These are phyloP conservation scores for Metschnikowia aberdeeniae DNA, from an alignment of 805 yeast genomes.

Conservation along the genomic window DNA sequence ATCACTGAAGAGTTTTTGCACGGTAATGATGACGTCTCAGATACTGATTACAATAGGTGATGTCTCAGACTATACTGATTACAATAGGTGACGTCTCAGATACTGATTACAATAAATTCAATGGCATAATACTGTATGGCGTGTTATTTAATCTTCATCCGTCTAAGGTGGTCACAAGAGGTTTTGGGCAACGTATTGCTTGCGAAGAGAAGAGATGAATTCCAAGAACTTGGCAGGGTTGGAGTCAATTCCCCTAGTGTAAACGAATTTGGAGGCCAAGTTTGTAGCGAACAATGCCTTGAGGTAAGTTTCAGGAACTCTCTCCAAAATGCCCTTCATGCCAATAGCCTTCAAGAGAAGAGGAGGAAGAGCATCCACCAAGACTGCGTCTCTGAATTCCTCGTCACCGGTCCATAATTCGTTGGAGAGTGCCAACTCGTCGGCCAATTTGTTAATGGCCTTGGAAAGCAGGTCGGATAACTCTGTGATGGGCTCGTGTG, in stretches of 20 bases:
- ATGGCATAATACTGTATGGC: neutral
- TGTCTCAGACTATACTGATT: too few species aligned
- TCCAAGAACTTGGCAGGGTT: conserved; percentile 77
- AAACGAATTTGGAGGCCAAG: conserved; percentile 80
- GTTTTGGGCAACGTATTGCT: conserved; percentile 31
- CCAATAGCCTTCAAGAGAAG: conserved; percentile 65
- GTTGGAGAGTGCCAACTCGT: conserved; percentile 74
- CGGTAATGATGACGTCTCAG: too few species aligned
- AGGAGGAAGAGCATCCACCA: conserved; percentile 74
- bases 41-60: too few species aligned
- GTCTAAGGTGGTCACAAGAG: conserved; percentile 21
- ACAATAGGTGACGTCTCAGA: too few species aligned
- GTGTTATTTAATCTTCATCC: neutral
- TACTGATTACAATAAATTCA: too few species aligned
- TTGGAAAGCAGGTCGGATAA: conserved; percentile 80
- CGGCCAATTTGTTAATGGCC: conserved; percentile 80
- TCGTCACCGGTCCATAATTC: conserved; percentile 83
- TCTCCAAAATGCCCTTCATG: conserved; percentile 58
- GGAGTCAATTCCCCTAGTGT: conserved; percentile 73
- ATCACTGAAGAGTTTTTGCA: too few species aligned
- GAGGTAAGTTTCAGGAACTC: conserved; percentile 86
- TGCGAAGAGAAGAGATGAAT: conserved; percentile 57
- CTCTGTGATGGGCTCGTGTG: conserved; percentile 60
- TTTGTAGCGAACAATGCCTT: conserved; percentile 85
- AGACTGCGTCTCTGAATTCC: conserved; percentile 69